Evolutionary conservation across 2,329 filamentous ascomycete species (phyloP).

Genomic region (Penicillium sp.): DNA sequence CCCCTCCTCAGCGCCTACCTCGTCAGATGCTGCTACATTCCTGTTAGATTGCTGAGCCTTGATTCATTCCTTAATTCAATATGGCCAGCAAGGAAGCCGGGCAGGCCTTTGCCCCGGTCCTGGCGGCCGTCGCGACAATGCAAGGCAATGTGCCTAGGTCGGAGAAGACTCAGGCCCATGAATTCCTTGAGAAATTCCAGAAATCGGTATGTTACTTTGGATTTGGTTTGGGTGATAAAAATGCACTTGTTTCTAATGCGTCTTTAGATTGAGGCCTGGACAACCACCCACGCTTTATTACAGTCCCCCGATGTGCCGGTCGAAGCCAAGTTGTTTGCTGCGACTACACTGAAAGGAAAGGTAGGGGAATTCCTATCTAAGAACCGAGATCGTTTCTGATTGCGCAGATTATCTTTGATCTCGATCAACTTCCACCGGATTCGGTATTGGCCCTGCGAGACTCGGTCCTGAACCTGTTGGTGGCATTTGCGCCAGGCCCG

Average conservation of each 20-base stretch:
- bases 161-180: slow-evolving; percentile 85
- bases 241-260: slow-evolving; percentile 16
- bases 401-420: slow-evolving; percentile 87
- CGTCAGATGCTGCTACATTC: slow-evolving; percentile 4
- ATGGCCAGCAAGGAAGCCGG: slow-evolving; percentile 70
- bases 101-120: slow-evolving; percentile 77
- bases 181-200: slow-evolving; percentile 91
- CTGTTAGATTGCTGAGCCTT: slow-evolving; percentile 12
- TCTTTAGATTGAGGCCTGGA: slow-evolving; percentile 81
- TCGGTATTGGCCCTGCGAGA: slow-evolving; percentile 75
- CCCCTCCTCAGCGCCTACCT: slow-evolving; percentile 10
- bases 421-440: slow-evolving; percentile 77
- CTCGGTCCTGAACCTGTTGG: slow-evolving; percentile 78
- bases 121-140: slow-evolving; percentile 90
- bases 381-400: slow-evolving; percentile 19
- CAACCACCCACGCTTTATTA: slow-evolving; percentile 78
- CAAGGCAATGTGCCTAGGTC: slow-evolving; percentile 74
- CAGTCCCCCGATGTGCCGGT: slow-evolving; percentile 72
- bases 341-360: slow-evolving; percentile 97
- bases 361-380: slow-evolving; percentile 50
- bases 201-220: slow-evolving; percentile 72
- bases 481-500: slow-evolving; percentile 76
- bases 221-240: slow-evolving; percentile 10
- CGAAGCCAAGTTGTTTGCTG: slow-evolving; percentile 90
- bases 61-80: slow-evolving; percentile 18